These are phyloP conservation scores for Lasiosphaeria miniovina DNA, from an alignment of 495 filamentous ascomycete genomes.

Conservation along the genomic window DNA sequence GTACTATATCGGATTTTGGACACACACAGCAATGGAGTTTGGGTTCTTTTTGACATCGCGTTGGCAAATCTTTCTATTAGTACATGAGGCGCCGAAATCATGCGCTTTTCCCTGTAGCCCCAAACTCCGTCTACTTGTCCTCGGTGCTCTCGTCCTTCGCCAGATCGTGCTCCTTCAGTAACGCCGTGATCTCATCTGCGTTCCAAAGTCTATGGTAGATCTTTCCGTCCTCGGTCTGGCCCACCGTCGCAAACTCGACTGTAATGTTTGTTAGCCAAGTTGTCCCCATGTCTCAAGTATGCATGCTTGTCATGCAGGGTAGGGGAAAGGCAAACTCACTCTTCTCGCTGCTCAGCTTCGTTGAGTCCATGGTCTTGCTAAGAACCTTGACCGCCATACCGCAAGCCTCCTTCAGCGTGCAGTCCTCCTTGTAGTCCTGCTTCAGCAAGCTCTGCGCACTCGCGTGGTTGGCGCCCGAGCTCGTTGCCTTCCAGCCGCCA, in stretches of 20 bases:
- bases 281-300: no score
- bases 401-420: slow-evolving; percentile 91
- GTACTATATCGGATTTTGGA: background rate
- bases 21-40: background rate
- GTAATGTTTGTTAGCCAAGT: slow-evolving; percentile 16
- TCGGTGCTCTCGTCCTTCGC: slow-evolving; percentile 83
- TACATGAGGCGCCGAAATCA: slow-evolving; percentile 29
- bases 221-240: slow-evolving; percentile 88
- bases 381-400: slow-evolving; percentile 97
- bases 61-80: slow-evolving; percentile 19
- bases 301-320: background rate
- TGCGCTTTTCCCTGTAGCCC: slow-evolving; percentile 5
- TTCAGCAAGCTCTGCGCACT: slow-evolving; percentile 96
- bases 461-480: slow-evolving; percentile 95
- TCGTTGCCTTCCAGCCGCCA: slow-evolving; percentile 98
- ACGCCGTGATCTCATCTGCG: slow-evolving; percentile 91
- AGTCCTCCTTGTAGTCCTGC: slow-evolving; percentile 99
- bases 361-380: slow-evolving; percentile 99
- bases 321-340: slow-evolving; percentile 51
- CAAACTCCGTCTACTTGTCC: slow-evolving; percentile 41
- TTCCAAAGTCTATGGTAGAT: slow-evolving; percentile 98
- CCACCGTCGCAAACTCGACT: slow-evolving; percentile 99
- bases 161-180: slow-evolving; percentile 92
- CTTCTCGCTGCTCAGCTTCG: slow-evolving; percentile 97
- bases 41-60: background rate